These are phyloP conservation scores for Sextonia rubra DNA, from an alignment of 164 flowering plant species.

Conservation along the genomic window DNA sequence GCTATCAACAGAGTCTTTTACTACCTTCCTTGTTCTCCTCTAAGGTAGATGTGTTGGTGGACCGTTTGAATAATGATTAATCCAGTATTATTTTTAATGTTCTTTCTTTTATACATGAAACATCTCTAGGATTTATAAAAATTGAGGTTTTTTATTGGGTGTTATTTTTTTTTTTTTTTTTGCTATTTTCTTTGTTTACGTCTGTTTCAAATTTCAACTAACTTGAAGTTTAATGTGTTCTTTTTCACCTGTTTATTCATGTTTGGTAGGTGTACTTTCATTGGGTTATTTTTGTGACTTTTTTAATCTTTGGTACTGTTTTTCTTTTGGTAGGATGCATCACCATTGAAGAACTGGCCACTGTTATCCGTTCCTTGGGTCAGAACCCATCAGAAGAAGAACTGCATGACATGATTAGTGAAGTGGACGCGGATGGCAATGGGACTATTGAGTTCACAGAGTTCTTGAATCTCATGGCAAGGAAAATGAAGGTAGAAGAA, in stretches of 20 bases:
- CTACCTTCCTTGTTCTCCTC: too few relatives aligned
- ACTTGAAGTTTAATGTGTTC: neutral
- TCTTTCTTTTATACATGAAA: neutral
- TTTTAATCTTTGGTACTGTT: neutral
- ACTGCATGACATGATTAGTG: slow-evolving; percentile 67
- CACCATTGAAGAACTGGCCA: slow-evolving; percentile 70
- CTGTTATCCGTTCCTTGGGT: slow-evolving; percentile 75
- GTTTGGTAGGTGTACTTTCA: neutral
- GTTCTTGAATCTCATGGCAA: slow-evolving; percentile 70
- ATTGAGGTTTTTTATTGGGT: too few relatives aligned
- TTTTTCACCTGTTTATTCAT: neutral
- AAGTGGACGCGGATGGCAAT: slow-evolving; percentile 64
- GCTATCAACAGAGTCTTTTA: too few relatives aligned
- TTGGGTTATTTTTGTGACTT: neutral
- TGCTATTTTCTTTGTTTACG: too few relatives aligned
- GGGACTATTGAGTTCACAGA: slow-evolving; percentile 77
- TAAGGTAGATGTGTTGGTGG: neutral
- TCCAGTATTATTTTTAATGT: neutral
- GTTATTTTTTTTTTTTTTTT: neutral
- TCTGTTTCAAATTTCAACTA: neutral
- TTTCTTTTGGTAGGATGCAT: slow-evolving; percentile 50
- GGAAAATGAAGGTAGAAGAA: slow-evolving; percentile 55
- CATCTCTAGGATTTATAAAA: neutral
- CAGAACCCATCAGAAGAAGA: slow-evolving; percentile 74
- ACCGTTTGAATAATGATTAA: neutral